Percentiles rank a stretch among this genome's conserved stretches.
Evolutionary conservation across 1,284 basidiomycete species (phyloP).

Genomic region (Microbotryomycetes sp.): DNA sequence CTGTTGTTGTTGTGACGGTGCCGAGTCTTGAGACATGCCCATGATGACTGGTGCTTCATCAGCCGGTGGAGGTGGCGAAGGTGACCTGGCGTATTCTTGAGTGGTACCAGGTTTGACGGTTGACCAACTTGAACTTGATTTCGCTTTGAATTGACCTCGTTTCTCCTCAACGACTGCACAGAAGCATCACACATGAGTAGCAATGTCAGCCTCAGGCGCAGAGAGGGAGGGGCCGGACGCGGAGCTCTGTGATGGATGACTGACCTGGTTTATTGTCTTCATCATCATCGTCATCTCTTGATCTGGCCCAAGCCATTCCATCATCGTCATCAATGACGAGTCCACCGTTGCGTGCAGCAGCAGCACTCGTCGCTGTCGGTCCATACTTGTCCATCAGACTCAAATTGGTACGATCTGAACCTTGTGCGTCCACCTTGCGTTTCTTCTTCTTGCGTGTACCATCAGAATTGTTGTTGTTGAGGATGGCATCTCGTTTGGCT

Average conservation of each 20-base stretch:
- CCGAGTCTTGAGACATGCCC: slow-evolving; percentile 15
- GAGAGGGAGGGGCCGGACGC: background rate
- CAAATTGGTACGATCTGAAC: background rate
- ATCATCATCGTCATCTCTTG: slow-evolving; percentile 39
- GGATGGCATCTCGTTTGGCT: slow-evolving; percentile 90
- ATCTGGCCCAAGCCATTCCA: slow-evolving; percentile 27
- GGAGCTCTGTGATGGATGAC: slow-evolving; percentile 11
- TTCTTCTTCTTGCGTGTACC: slow-evolving; percentile 65
- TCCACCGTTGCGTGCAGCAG: slow-evolving; percentile 27
- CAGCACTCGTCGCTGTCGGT: background rate
- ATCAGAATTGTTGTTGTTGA: slow-evolving; percentile 44
- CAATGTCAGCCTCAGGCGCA: background rate
- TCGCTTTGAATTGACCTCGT: slow-evolving; percentile 29
- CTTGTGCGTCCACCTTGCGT: slow-evolving; percentile 51
- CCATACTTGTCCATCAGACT: background rate
- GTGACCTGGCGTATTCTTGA: slow-evolving; percentile 7
- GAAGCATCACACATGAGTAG: no score
- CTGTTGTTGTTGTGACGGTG: slow-evolving; percentile 35
- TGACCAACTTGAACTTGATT: slow-evolving; percentile 17
- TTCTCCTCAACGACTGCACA: slow-evolving; percentile 29
- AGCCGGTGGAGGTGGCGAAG: slow-evolving; percentile 20
- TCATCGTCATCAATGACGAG: slow-evolving; percentile 45
- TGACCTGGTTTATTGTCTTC: slow-evolving; percentile 45
- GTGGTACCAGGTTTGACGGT: slow-evolving; percentile 25
- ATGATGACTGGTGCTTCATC: slow-evolving; percentile 36